Evolutionary conservation across 768 basidiomycete genomes (phyloP), one percentile per base, ranked within the genome.

Genomic region (Exidia glandulosa): DNA sequence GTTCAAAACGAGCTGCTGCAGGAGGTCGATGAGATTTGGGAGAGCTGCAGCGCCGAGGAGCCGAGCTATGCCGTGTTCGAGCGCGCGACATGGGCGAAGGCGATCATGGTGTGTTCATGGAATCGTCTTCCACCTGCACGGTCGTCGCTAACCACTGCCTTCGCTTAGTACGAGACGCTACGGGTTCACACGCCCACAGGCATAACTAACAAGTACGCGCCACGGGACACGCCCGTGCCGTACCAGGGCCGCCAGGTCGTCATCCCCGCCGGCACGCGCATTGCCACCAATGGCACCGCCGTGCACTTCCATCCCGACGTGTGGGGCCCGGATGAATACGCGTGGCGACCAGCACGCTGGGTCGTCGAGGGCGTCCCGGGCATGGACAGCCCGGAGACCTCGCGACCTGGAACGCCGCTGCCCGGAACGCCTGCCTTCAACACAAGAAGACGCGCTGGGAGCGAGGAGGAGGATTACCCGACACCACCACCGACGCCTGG

Each of bases 181-280:
- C 48, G 59, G 7, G 48, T 59, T 30, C 52, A 59, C 59, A 54
- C 59, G 30, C 59, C 59, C 3, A 59, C 59, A n/a, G 52, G 59
- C 27, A 37, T 59, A 13, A 32, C 47, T 4, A 59, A 59, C 50
- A 59, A 59, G 50, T 59, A 34, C 27, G 50, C 59, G 3, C 30
- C 31, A 10, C 32, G 50, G 25, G 48, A 50, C 23, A 32, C 48
- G 48, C 32, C 23, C 6, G 32, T 59, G 23, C n/a, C 47, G n/a
- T 59, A 45, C 50, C 12, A 30, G n/a, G 59, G 59, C 10, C 31
- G 23, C 27, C 31, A 54, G 32, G 14, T 45, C 36, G 48, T 59
- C 32, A 32, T 59, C n/a, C 59, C 59, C 2, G 59, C 32, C 25
- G 59, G 50, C 3, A 55, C 50, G 48, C 48, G 59, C 48, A 52